A percentile compares a stretch with the other conserved stretches of the same genome.
Conservation (phyloP, 2,329 filamentous ascomycete species). For the Pseudopithomyces maydicus region DNA sequence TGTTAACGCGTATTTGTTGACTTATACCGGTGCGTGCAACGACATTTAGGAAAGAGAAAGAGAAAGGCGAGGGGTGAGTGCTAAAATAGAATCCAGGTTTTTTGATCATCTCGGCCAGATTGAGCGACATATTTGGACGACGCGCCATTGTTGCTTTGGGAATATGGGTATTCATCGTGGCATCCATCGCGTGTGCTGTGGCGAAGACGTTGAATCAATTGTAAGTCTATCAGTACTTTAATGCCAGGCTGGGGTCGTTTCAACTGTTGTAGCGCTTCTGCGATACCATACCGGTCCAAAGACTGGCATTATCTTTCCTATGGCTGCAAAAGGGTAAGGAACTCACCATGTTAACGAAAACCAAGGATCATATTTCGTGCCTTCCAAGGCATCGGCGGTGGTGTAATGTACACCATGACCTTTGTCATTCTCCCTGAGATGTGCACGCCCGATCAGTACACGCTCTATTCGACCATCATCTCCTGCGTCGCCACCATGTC, state of each 20-base stretch:
- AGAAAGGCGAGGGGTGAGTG: neutral
- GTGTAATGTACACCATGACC: constrained; percentile 33
- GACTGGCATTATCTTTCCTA: neutral
- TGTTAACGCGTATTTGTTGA: neutral
- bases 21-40: neutral
- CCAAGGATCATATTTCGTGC: constrained; percentile 31
- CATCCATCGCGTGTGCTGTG: constrained; percentile 37
- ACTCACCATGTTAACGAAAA: neutral
- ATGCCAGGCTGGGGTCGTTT: too few species aligned
- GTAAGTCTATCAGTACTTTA: constrained; percentile 1
- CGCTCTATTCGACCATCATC: neutral
- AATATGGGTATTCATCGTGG: constrained; percentile 32
- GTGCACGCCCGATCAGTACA: neutral
- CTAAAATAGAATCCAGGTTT: constrained; percentile 22
- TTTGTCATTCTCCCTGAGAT: constrained; percentile 36
- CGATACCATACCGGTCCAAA: neutral
- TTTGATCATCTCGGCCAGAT: constrained; percentile 38
- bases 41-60: neutral
- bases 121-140: constrained; percentile 40
- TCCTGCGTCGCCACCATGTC: constrained; percentile 20
- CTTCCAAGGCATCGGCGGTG: constrained; percentile 26
- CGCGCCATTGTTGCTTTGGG: constrained; percentile 26
- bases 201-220: constrained; percentile 36
- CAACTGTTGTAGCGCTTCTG: too few species aligned
- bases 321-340: neutral